Evolutionary conservation across 371 early-diverging fungal species (phyloP).

Genomic region (Rhizopus delemar): DNA sequence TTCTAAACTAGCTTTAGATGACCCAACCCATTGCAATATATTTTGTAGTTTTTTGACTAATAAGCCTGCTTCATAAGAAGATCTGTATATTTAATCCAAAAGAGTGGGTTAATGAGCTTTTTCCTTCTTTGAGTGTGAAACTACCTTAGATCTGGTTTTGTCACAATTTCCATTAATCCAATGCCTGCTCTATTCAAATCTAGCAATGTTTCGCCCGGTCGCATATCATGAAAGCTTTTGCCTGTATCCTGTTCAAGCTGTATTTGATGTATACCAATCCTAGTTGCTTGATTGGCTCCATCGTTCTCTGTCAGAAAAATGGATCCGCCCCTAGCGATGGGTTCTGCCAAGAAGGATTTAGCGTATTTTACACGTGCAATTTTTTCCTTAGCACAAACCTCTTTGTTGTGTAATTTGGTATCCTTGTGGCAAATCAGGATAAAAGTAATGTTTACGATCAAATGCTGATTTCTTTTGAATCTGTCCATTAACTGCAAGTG

Average conservation of each 20-base stretch:
- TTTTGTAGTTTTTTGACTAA: slow-evolving; percentile 77
- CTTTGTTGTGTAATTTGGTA: slow-evolving; percentile 93
- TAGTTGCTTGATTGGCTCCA: slow-evolving; percentile 49
- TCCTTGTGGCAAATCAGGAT: slow-evolving; percentile 88
- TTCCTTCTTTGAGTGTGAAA: neutral
- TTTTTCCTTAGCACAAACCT: slow-evolving; percentile 33
- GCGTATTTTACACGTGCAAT: too few relatives aligned
- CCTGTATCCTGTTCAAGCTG: slow-evolving; percentile 95
- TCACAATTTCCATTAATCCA: slow-evolving; percentile 90
- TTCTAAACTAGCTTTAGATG: slow-evolving; percentile 83
- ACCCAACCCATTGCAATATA: slow-evolving; percentile 69
- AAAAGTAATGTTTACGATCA: slow-evolving; percentile 95
- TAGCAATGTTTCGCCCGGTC: slow-evolving; percentile 63
- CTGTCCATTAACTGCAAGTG: slow-evolving; percentile 68
- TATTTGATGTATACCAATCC: slow-evolving; percentile 76
- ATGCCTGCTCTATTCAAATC: slow-evolving; percentile 90
- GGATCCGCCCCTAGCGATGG: slow-evolving; percentile 67
- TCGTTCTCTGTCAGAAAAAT: slow-evolving; percentile 56
- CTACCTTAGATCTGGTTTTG: slow-evolving; percentile 76
- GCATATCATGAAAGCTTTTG: slow-evolving; percentile 73
- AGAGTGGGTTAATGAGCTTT: neutral
- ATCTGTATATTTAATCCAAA: slow-evolving; percentile 28
- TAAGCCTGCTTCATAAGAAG: slow-evolving; percentile 75
- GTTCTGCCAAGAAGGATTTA: slow-evolving; percentile 42
- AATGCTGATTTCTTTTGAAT: slow-evolving; percentile 73